A percentile compares a stretch with the other conserved stretches of the same genome.
Conservation (phyloP, 2,329 filamentous ascomycete genomes). For the Aspergillus thermomutatus region DNA sequence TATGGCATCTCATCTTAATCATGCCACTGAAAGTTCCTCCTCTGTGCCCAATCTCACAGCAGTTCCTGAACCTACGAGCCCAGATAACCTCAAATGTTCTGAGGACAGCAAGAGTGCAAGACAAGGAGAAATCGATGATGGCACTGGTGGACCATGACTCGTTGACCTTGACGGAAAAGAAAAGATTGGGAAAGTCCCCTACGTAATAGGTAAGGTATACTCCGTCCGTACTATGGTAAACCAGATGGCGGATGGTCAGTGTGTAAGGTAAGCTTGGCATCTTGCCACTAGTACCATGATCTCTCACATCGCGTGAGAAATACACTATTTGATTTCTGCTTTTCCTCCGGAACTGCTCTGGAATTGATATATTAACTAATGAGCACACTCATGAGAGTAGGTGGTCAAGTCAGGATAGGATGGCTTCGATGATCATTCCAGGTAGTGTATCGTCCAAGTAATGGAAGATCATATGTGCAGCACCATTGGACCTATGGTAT, state of each 20-base stretch:
- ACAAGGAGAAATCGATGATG: neutral
- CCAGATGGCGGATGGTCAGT: neutral
- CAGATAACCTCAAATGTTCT: neutral
- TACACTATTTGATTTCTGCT: neutral
- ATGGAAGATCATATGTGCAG: neutral
- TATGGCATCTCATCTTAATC: too few relatives aligned
- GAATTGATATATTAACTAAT: neutral
- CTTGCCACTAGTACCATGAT: neutral
- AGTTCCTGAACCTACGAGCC: neutral
- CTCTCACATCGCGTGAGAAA: neutral
- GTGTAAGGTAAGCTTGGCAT: neutral
- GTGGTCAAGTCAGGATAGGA: neutral
- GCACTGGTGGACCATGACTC: conserved; percentile 4
- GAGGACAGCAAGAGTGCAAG: neutral
- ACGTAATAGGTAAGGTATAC: conserved; percentile 15
- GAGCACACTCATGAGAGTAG: neutral
- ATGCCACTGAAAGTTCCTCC: too few relatives aligned
- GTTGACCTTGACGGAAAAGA: conserved; percentile 3
- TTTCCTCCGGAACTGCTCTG: neutral
- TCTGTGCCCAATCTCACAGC: too few relatives aligned
- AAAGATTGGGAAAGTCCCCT: conserved; percentile 11
- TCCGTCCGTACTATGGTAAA: neutral
- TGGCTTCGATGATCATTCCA: neutral
- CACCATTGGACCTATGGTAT: neutral
- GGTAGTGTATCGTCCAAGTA: neutral